Evolutionary conservation across 768 basidiomycete genomes (phyloP).

Genomic region (Rhodocollybia butyracea): DNA sequence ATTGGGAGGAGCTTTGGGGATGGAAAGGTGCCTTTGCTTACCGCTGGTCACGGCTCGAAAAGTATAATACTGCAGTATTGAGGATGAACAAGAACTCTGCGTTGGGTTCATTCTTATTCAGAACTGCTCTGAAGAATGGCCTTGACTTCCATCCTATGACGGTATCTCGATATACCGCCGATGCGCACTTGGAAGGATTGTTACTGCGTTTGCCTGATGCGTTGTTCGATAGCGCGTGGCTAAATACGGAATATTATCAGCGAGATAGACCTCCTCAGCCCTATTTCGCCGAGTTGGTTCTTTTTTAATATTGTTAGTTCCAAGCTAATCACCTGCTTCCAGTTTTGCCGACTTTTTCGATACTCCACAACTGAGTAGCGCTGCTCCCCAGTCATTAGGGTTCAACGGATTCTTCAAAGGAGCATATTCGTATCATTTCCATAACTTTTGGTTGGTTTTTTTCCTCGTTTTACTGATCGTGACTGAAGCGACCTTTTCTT

Average conservation of each 20-base stretch:
- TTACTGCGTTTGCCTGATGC: conserved; percentile 86
- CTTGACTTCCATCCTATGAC: conserved; percentile 97
- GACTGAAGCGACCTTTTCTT: conserved; percentile 1
- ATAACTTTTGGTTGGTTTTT: conserved; percentile 74
- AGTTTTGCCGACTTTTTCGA: conserved; percentile 86
- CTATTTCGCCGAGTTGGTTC: conserved; percentile 74
- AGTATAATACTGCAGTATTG: conserved; percentile 92
- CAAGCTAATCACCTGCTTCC: conserved; percentile 4
- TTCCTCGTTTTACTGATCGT: neutral
- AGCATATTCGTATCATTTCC: conserved; percentile 92
- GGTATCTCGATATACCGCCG: conserved; percentile 78
- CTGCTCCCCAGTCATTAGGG: conserved; percentile 79
- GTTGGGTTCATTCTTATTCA: conserved; percentile 86
- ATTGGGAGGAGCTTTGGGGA: conserved; percentile 97
- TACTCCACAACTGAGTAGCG: conserved; percentile 64
- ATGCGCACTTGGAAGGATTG: conserved; percentile 74
- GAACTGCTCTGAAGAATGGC: conserved; percentile 86
- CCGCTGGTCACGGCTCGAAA: conserved; percentile 88
- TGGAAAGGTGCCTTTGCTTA: conserved; percentile 95
- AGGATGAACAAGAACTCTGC: conserved; percentile 88
- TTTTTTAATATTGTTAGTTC: neutral
- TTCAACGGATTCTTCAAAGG: conserved; percentile 93
- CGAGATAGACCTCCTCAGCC: conserved; percentile 90
- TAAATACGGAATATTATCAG: conserved; percentile 89
- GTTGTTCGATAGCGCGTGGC: conserved; percentile 91